Evolutionary conservation across 2,329 filamentous ascomycete species (phyloP).

Genomic region (Diplodia seriata): DNA sequence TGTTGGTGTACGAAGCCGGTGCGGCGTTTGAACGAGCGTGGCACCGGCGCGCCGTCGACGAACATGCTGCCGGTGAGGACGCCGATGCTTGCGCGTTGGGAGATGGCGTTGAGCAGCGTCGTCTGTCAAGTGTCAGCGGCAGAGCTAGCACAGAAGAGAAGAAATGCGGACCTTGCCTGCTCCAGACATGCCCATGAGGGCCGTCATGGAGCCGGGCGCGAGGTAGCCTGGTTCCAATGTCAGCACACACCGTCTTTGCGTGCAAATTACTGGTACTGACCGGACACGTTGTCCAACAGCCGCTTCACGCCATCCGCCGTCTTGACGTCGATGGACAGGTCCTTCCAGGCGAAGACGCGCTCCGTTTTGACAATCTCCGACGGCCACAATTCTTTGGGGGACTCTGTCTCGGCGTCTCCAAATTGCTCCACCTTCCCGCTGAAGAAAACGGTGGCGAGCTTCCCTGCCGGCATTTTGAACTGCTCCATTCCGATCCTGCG

Average conservation of each 20-base stretch:
- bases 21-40: slow-evolving; percentile 69
- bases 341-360: slow-evolving; percentile 3
- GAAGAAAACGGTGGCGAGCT: slow-evolving; percentile 4
- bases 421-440: background rate
- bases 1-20: slow-evolving; percentile 77
- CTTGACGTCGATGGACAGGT: slow-evolving; percentile 7
- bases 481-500: slow-evolving; percentile 2
- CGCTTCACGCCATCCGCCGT: background rate
- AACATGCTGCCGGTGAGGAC: slow-evolving; percentile 72
- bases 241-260: background rate
- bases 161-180: background rate
- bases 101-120: slow-evolving; percentile 79
- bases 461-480: background rate
- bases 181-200: slow-evolving; percentile 76
- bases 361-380: background rate
- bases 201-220: slow-evolving; percentile 76
- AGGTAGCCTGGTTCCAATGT: slow-evolving; percentile 59
- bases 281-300: background rate
- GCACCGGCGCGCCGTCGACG: slow-evolving; percentile 70
- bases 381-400: background rate
- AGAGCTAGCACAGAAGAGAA: no score
- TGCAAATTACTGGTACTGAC: background rate
- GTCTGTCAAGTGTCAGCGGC: slow-evolving; percentile 58
- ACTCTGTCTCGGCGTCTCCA: no score
- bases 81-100: slow-evolving; percentile 73